These are phyloP conservation scores for Theobroma cacao DNA, from an alignment of 345 rosid species.

Conservation along the genomic window DNA sequence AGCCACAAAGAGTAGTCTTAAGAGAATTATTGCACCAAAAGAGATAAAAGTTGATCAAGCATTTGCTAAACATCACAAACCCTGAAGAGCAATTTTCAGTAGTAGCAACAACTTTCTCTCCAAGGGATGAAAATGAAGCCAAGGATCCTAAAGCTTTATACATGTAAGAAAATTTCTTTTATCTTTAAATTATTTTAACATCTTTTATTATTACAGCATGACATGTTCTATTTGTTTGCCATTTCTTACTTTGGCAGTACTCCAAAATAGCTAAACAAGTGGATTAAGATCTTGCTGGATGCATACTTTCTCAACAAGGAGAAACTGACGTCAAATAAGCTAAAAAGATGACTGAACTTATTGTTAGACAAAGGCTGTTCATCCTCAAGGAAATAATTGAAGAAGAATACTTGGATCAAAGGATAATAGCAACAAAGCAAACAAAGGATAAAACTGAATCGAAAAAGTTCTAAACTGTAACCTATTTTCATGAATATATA, in stretches of 20 bases:
- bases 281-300: constrained; percentile 89
- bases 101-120: constrained; percentile 82
- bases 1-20: constrained; percentile 79
- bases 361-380: constrained; percentile 81
- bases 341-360: constrained; percentile 75
- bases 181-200: background rate
- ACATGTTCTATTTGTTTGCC: background rate
- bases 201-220: background rate
- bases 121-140: constrained; percentile 65
- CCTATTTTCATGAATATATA: background rate
- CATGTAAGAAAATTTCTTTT: constrained; percentile 52
- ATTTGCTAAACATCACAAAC: constrained; percentile 80
- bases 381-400: constrained; percentile 83
- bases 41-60: constrained; percentile 81
- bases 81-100: constrained; percentile 97
- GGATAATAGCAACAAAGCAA: constrained; percentile 5
- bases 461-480: constrained; percentile 25
- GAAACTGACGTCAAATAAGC: constrained; percentile 79
- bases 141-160: constrained; percentile 70
- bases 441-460: constrained; percentile 24
- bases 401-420: constrained; percentile 69
- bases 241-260: constrained; percentile 41
- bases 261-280: constrained; percentile 89
- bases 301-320: constrained; percentile 78
- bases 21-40: constrained; percentile 87